These are phyloP conservation scores for Boletus pseudopeckii DNA, from an alignment of 768 basidiomycete genomes.

Conservation along the genomic window DNA sequence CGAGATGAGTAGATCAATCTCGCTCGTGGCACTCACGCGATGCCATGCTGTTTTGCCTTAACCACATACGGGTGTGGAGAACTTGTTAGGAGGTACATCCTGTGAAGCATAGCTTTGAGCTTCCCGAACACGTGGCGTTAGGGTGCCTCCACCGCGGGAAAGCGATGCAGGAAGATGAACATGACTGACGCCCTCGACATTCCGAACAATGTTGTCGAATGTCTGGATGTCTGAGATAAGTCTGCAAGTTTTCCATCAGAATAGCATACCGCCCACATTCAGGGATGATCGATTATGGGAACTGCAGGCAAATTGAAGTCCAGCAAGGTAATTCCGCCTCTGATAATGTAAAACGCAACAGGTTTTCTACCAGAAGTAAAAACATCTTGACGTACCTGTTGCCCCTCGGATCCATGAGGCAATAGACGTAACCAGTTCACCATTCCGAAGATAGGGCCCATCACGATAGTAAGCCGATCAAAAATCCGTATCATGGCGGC, in stretches of 20 bases:
- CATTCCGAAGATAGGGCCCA: background rate
- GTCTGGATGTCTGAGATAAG: background rate
- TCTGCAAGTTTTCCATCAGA: background rate
- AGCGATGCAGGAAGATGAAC: background rate
- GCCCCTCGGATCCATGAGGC: background rate
- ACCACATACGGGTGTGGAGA: too few species aligned
- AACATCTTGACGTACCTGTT: background rate
- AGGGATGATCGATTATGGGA: slow-evolving; percentile 10
- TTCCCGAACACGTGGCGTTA: background rate
- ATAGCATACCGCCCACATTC: background rate
- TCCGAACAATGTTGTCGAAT: background rate
- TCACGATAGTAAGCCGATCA: background rate
- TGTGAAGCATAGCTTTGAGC: background rate
- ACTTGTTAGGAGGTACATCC: too few species aligned
- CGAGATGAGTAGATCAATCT: background rate
- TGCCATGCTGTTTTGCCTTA: slow-evolving; percentile 12
- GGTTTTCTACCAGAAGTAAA: background rate
- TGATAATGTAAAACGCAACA: background rate
- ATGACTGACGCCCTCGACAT: background rate
- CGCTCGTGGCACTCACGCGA: slow-evolving; percentile 20
- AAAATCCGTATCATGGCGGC: background rate
- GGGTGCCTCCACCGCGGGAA: background rate
- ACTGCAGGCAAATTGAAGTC: background rate
- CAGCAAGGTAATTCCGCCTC: background rate
- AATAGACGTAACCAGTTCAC: background rate